Percentiles rank a stretch among this genome's conserved stretches.
Evolutionary conservation across 2,329 filamentous ascomycete genomes (phyloP).

Genomic region (Monilinia fructicola): DNA sequence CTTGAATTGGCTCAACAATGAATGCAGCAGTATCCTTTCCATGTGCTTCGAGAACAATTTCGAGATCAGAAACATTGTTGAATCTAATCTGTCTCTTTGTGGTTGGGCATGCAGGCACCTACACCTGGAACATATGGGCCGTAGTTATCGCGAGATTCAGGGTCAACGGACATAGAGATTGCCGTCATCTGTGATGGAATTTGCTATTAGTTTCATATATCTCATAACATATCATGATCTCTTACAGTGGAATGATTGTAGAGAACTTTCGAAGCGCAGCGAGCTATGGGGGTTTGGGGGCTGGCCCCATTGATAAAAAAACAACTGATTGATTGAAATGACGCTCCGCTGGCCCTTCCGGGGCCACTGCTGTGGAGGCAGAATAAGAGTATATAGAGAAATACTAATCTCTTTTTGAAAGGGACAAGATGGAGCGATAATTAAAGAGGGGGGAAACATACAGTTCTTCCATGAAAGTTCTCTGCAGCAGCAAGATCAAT

Average conservation of each 20-base stretch:
- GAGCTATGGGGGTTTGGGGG: constrained; percentile 15
- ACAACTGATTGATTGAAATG: neutral
- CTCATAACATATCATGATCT: constrained; percentile 19
- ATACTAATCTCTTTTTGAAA: neutral
- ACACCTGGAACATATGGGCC: constrained; percentile 92
- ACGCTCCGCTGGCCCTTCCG: constrained; percentile 12
- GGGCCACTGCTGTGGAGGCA: neutral
- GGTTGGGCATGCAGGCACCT: constrained; percentile 72
- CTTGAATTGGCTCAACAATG: constrained; percentile 94
- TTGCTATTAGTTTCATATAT: neutral
- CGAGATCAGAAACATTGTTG: constrained; percentile 80
- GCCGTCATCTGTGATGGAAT: constrained; percentile 64
- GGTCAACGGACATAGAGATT: constrained; percentile 91
- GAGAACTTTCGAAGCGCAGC: neutral
- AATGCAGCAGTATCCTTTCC: constrained; percentile 87
- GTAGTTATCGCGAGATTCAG: constrained; percentile 92
- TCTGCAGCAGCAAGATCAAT: constrained; percentile 75
- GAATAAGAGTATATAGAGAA: neutral
- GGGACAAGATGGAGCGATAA: neutral
- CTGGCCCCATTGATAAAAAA: neutral
- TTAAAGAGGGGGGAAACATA: constrained; percentile 48
- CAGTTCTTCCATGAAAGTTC: constrained; percentile 96
- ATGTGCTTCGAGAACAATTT: constrained; percentile 74
- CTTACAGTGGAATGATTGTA: neutral
- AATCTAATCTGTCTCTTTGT: constrained; percentile 79